Evolutionary conservation across 2,329 filamentous ascomycete genomes (phyloP), one percentile per base, ranked within the genome.

Genomic region (Ampelomyces quisqualis): DNA sequence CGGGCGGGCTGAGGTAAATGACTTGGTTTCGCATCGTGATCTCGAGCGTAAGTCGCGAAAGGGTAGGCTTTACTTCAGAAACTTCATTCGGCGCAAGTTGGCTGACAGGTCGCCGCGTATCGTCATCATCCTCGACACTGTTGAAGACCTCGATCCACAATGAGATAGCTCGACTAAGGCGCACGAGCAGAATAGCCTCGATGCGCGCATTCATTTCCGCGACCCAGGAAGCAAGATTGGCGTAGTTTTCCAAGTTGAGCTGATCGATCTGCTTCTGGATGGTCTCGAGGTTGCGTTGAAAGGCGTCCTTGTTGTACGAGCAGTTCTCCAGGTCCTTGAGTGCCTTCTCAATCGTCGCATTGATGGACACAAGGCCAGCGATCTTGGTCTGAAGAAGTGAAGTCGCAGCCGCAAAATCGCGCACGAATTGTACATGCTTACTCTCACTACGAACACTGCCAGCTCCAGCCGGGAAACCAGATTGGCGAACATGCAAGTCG

Each of bases 1-100:
- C 76, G 4, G 93, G 93, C 3, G 93, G 94, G 38, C 96, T 93
- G 18, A 98, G 80, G 62, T 95, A 95, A 54, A 99, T 95, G 53
- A 96, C 86, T 68, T 98, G 93, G 58, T 97, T 97, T 21, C 88
- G 87, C 89, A 98, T 98, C 5, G 89, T 93, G 39, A 99, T 85
- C 65, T 98, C 93, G 55, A 96, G 88, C 11, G 93, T 78, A 17
- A 95, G 78, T 20, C 79, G 81, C 57, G 80, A 83, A 70, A 95
- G 82, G 3, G 77, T 77, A 0, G 88, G 88, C 26, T 58, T 66
- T 27, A 62, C 56, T 28, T 70, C 63, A 5, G 46, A 41, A 13
- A 44, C 36, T 72, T 79, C 63, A 31, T 78, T 76, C 27, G 79
- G 68, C 14, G 69, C 62, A 10, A 49, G 52, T 31, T 63, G 54